Evolutionary conservation across 2,329 filamentous ascomycete species (phyloP).

Genomic region (Apiospora phragmitis): DNA sequence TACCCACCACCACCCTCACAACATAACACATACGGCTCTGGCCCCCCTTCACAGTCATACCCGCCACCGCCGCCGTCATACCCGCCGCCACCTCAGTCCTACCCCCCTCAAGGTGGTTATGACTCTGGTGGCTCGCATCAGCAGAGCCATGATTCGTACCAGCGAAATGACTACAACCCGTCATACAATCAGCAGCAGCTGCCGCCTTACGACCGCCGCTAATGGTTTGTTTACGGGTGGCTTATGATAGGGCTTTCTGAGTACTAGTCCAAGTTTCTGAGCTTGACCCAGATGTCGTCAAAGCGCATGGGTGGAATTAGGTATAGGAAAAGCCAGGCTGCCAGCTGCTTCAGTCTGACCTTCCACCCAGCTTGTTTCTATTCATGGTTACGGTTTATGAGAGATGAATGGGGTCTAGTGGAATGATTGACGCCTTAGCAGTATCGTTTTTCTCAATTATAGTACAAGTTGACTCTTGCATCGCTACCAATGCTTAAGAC

Average conservation of each 20-base stretch:
- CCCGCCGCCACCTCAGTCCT: background rate
- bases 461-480: background rate
- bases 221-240: background rate
- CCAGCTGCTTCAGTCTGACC: background rate
- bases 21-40: background rate
- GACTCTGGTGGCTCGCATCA: background rate
- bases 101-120: background rate
- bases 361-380: background rate
- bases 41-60: background rate
- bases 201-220: background rate
- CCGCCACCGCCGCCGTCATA: constrained; percentile 1
- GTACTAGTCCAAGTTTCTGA: background rate
- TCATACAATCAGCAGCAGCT: background rate
- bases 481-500: background rate
- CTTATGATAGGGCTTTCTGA: background rate
- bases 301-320: background rate
- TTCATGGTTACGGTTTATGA: background rate
- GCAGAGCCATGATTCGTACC: background rate
- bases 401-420: background rate
- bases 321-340: background rate
- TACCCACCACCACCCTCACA: background rate
- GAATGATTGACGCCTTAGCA: background rate
- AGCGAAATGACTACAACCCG: background rate
- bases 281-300: background rate
- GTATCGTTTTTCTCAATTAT: background rate